Evolutionary conservation across 2,329 filamentous ascomycete genomes (phyloP).

Genomic region (Trichoderma sp.): DNA sequence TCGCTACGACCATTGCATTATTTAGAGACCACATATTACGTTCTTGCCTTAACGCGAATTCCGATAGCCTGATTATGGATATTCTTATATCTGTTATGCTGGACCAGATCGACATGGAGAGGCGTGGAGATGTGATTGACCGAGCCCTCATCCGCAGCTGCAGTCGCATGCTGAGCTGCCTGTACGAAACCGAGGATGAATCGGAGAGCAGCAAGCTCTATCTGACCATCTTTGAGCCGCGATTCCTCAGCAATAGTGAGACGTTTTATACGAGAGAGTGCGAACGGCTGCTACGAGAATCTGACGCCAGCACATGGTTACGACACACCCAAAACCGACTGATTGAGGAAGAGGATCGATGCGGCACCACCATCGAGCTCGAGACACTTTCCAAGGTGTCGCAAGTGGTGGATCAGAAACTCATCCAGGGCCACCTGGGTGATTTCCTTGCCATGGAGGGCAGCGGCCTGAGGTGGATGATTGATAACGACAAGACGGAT

Average conservation of each 20-base stretch:
- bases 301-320: conserved; percentile 81
- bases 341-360: conserved; percentile 78
- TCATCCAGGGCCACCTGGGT: conserved; percentile 75
- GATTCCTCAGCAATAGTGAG: conserved; percentile 70
- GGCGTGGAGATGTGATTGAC: conserved; percentile 87
- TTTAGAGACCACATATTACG: conserved; percentile 85
- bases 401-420: conserved; percentile 74
- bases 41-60: conserved; percentile 51
- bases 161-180: conserved; percentile 82
- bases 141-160: conserved; percentile 79
- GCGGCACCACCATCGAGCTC: conserved; percentile 75
- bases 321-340: conserved; percentile 73
- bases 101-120: conserved; percentile 89
- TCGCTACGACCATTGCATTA: conserved; percentile 78
- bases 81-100: conserved; percentile 81
- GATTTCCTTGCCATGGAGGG: conserved; percentile 83
- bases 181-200: conserved; percentile 82
- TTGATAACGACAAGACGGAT: conserved; percentile 80
- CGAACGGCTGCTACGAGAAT: conserved; percentile 70
- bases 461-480: conserved; percentile 84
- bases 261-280: conserved; percentile 78
- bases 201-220: conserved; percentile 81
- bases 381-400: conserved; percentile 73
- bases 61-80: conserved; percentile 61
- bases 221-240: conserved; percentile 76